These are phyloP conservation scores for Penicillium sp. DNA, from an alignment of 2,329 filamentous ascomycete species.

Conservation along the genomic window DNA sequence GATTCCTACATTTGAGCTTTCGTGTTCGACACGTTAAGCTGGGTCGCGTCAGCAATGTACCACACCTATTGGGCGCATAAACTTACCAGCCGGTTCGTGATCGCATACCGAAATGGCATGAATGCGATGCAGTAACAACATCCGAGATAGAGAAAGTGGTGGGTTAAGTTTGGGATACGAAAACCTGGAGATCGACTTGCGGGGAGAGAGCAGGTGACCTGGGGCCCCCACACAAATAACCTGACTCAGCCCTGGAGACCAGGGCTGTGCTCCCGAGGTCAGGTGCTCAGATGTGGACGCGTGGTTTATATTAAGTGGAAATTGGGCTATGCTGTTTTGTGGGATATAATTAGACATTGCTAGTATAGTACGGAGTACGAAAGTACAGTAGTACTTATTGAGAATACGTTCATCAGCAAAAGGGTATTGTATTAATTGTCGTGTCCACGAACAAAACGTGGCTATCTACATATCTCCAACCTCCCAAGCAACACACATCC, in stretches of 20 bases:
- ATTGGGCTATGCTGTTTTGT: not conserved
- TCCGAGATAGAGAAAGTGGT: constrained; percentile 10
- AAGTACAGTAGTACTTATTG: not conserved
- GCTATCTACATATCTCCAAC: constrained; percentile 23
- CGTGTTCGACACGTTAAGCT: constrained; percentile 57
- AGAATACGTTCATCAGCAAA: constrained; percentile 1
- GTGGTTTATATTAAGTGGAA: not conserved
- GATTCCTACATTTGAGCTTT: constrained; percentile 57
- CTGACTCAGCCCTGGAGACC: not conserved
- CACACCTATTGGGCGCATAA: not conserved
- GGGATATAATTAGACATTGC: not conserved
- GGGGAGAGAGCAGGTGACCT: constrained; percentile 19
- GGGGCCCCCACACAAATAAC: constrained; percentile 14
- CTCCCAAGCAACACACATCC: constrained; percentile 13
- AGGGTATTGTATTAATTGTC: constrained; percentile 11
- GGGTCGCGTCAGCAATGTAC: constrained; percentile 1
- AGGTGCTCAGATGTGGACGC: not conserved
- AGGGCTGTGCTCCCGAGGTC: not conserved
- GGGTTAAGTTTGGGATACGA: constrained; percentile 4
- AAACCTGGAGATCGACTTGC: constrained; percentile 24
- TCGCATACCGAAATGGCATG: constrained; percentile 36
- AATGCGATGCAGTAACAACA: constrained; percentile 24
- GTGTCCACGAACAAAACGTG: constrained; percentile 6
- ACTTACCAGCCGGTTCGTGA: constrained; percentile 44
- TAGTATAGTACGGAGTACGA: too few relatives aligned